Conservation (phyloP, 768 basidiomycete species). For the Mycena epipterygia region DNA sequence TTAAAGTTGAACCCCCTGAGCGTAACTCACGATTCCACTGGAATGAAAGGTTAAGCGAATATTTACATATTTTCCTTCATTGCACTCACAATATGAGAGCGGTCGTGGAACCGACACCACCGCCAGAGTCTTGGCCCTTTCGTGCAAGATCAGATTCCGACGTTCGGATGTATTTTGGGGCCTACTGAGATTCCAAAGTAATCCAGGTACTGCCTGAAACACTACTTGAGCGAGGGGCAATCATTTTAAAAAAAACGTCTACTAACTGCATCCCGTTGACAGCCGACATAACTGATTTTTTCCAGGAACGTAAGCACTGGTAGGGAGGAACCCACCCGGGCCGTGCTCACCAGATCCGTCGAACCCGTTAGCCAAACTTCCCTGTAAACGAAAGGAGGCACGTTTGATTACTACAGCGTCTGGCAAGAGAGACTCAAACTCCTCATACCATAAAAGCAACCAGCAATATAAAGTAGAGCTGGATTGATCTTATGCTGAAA, state of each 20-base stretch:
- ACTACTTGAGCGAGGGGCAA: background rate
- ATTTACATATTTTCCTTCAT: background rate
- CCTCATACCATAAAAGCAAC: slow-evolving; percentile 63
- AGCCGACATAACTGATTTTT: slow-evolving; percentile 32
- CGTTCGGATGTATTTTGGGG: background rate
- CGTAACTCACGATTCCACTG: slow-evolving; percentile 32
- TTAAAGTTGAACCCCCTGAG: background rate
- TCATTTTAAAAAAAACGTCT: too few species aligned
- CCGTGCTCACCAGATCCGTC: slow-evolving; percentile 60
- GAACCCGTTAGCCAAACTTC: slow-evolving; percentile 61
- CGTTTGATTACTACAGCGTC: too few species aligned
- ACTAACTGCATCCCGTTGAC: slow-evolving; percentile 36
- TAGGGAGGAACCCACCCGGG: background rate
- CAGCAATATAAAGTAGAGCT: slow-evolving; percentile 56
- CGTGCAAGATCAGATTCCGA: background rate
- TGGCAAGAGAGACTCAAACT: too few species aligned
- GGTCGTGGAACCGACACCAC: slow-evolving; percentile 36
- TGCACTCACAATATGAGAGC: slow-evolving; percentile 33
- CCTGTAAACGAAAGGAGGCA: too few species aligned
- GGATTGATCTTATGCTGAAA: slow-evolving; percentile 52
- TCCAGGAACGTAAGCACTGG: background rate
- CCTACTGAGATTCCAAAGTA: slow-evolving; percentile 30
- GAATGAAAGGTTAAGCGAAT: background rate
- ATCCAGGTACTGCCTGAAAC: slow-evolving; percentile 26
- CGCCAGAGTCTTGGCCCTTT: slow-evolving; percentile 31